Conservation (phyloP, 352 stramenopile genomes). For the Pythium aristosporum region DNA sequence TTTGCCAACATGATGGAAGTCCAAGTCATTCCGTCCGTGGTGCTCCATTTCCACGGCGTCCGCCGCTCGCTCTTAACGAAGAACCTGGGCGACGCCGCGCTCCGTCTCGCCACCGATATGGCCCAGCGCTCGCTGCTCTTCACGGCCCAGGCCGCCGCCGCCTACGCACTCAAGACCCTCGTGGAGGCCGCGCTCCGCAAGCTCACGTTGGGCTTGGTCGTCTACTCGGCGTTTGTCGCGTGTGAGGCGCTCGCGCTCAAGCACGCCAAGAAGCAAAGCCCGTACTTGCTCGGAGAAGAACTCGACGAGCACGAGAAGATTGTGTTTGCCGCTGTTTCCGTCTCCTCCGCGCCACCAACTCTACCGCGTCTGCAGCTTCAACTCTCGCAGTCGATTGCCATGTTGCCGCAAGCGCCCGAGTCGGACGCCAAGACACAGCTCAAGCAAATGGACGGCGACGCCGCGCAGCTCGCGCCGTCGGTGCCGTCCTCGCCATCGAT, state of each 20-base stretch:
- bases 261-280: constrained; percentile 14
- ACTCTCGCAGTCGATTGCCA: constrained; percentile 22
- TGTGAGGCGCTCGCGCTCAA: constrained; percentile 15
- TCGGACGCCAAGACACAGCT: background rate
- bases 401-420: constrained; percentile 3
- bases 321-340: too few relatives aligned
- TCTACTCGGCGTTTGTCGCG: constrained; percentile 14
- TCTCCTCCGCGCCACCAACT: constrained; percentile 13
- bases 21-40: constrained; percentile 42
- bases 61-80: constrained; percentile 30
- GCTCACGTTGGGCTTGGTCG: background rate
- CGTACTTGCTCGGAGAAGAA: constrained; percentile 24
- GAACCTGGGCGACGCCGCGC: constrained; percentile 24
- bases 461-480: constrained; percentile 7
- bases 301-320: background rate
- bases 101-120: constrained; percentile 27
- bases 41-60: constrained; percentile 66
- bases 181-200: constrained; percentile 17
- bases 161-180: constrained; percentile 32
- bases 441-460: background rate
- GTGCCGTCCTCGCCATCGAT: background rate
- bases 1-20: constrained; percentile 29
- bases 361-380: constrained; percentile 31
- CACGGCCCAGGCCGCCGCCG: constrained; percentile 30
- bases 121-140: constrained; percentile 30